Evolutionary conservation across 192 early-diverging fungal species (phyloP).

Genomic region (Coemansia sp.): DNA sequence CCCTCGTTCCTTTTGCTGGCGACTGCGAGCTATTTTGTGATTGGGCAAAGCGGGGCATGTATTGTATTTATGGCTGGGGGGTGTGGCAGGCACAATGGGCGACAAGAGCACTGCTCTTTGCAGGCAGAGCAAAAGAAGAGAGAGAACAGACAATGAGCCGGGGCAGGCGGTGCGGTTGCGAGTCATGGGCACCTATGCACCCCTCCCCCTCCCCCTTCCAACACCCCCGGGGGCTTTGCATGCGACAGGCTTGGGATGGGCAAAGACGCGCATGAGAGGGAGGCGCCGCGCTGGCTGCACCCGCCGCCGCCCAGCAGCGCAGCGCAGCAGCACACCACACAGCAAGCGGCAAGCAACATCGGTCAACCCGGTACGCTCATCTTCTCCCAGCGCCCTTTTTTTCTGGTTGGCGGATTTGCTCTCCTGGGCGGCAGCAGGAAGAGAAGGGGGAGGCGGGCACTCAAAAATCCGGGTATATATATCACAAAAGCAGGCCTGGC

Average conservation of each 20-base stretch:
- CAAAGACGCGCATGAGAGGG: slow-evolving; percentile 3
- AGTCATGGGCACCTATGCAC: slow-evolving; percentile 36
- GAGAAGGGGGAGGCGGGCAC: neutral
- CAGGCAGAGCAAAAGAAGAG: slow-evolving; percentile 8
- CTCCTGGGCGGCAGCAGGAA: neutral
- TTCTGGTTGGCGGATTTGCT: neutral
- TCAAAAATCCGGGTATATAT: slow-evolving; percentile 18
- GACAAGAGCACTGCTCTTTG: slow-evolving; percentile 3
- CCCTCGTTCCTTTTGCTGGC: neutral
- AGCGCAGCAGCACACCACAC: slow-evolving; percentile 4
- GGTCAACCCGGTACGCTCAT: slow-evolving; percentile 4
- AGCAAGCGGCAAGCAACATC: neutral
- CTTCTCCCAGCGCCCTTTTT: neutral
- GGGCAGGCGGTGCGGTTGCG: slow-evolving; percentile 15
- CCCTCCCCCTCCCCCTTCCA: slow-evolving; percentile 1
- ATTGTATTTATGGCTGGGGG: slow-evolving; percentile 27
- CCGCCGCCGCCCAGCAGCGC: slow-evolving; percentile 2
- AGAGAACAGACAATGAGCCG: slow-evolving; percentile 31
- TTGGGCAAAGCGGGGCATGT: slow-evolving; percentile 18
- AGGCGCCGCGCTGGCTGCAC: slow-evolving; percentile 8
- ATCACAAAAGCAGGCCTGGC: slow-evolving; percentile 7
- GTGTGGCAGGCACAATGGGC: slow-evolving; percentile 18
- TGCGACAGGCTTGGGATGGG: neutral
- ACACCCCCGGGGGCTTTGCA: neutral
- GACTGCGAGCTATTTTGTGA: slow-evolving; percentile 9